These are phyloP conservation scores for Chalaropsis ovoidea DNA, from an alignment of 2,329 filamentous ascomycete genomes.

Conservation along the genomic window DNA sequence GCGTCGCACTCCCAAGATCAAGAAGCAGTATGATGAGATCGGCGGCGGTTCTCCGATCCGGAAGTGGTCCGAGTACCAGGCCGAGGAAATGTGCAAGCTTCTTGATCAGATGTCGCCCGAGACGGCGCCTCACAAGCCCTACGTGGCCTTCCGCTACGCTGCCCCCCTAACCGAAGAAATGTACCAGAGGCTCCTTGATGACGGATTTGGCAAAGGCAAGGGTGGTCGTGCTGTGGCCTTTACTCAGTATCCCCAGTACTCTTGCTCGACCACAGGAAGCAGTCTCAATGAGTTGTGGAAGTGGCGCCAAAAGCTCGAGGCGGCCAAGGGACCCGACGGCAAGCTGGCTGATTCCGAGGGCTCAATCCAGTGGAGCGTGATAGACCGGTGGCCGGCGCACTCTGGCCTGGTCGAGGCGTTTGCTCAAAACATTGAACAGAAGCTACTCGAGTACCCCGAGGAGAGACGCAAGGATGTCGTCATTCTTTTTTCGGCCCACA, in stretches of 20 bases:
- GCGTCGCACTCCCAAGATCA: constrained; percentile 86
- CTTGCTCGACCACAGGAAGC: constrained; percentile 92
- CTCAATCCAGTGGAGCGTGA: constrained; percentile 88
- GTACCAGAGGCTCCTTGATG: constrained; percentile 70
- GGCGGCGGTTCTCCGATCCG: constrained; percentile 96
- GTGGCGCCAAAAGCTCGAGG: constrained; percentile 81
- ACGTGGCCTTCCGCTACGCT: constrained; percentile 94
- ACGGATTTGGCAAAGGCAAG: constrained; percentile 81
- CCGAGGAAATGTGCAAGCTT: constrained; percentile 91
- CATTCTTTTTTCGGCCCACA: constrained; percentile 88
- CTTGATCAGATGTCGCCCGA: constrained; percentile 83
- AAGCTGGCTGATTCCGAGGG: constrained; percentile 39
- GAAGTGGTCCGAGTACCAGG: constrained; percentile 96
- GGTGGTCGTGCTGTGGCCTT: constrained; percentile 94
- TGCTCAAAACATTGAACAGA: constrained; percentile 81
- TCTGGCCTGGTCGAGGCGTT: constrained; percentile 83
- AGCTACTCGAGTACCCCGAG: constrained; percentile 71
- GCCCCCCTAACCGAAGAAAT: constrained; percentile 88
- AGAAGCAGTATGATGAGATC: constrained; percentile 90
- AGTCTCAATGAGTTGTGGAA: constrained; percentile 97
- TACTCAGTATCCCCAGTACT: constrained; percentile 97
- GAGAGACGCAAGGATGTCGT: constrained; percentile 72
- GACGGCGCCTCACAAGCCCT: constrained; percentile 92
- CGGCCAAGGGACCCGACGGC: constrained; percentile 52
- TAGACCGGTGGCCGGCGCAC: constrained; percentile 95